A percentile compares a stretch with the other conserved stretches of the same genome.
Evolutionary conservation across 768 basidiomycete species (phyloP).

Genomic region (Pleurotus giganteus): DNA sequence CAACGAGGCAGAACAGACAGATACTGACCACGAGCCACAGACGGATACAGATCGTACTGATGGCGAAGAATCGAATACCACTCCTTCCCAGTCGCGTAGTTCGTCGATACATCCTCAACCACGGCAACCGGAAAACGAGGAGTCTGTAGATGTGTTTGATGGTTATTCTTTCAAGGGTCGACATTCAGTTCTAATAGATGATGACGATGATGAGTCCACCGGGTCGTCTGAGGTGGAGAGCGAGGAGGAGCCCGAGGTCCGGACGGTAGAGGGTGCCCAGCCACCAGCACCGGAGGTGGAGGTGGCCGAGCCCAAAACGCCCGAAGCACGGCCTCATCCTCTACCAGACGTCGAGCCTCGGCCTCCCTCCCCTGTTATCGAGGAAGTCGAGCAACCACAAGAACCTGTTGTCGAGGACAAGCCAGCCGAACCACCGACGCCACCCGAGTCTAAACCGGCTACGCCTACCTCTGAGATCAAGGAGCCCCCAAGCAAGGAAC

Average conservation of each 20-base stretch:
- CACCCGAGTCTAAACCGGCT: not conserved
- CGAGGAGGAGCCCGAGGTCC: conserved; percentile 38
- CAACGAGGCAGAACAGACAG: conserved; percentile 57
- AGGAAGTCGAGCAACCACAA: conserved; percentile 14
- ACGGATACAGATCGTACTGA: conserved; percentile 73
- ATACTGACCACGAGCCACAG: conserved; percentile 68
- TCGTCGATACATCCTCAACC: conserved; percentile 55
- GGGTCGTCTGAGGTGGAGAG: conserved; percentile 37
- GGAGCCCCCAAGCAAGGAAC: not conserved
- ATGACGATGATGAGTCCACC: conserved; percentile 60
- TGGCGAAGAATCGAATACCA: conserved; percentile 74
- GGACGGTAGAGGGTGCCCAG: conserved; percentile 17
- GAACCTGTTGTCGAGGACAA: conserved; percentile 21
- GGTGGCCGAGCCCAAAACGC: conserved; percentile 66
- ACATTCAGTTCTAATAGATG: conserved; percentile 75
- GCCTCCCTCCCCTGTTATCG: conserved; percentile 4
- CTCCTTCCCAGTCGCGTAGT: conserved; percentile 77
- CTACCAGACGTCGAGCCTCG: conserved; percentile 22
- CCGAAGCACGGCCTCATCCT: conserved; percentile 55
- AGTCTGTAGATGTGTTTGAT: conserved; percentile 79
- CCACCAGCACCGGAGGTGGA: conserved; percentile 21
- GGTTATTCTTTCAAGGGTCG: conserved; percentile 93
- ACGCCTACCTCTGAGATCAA: not conserved
- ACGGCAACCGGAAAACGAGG: conserved; percentile 37
- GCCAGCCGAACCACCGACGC: not conserved